phyloP scores from a whole-genome alignment of 495 filamentous ascomycete species.

The Cryomyces minteri region DNA sequence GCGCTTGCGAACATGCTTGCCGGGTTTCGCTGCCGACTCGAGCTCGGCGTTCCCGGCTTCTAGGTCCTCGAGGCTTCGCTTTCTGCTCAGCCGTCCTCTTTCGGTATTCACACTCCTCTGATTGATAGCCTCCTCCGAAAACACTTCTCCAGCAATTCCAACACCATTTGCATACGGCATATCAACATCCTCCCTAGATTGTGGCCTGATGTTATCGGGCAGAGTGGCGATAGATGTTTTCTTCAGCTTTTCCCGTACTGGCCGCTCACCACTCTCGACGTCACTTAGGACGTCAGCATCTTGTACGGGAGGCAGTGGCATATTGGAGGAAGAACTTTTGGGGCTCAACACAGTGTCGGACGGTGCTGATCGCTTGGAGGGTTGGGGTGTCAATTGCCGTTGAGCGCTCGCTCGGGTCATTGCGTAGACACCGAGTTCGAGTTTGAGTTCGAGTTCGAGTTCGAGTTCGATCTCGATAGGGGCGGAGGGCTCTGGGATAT shows the following conservation, averaged over 20 bases:
- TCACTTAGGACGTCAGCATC: not conserved
- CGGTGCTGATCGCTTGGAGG: no score
- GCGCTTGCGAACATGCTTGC: conserved; percentile 17
- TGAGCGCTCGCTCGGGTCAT: no score
- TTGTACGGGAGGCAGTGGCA: no score
- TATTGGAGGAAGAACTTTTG: no score
- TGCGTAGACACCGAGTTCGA: no score
- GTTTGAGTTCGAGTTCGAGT: no score
- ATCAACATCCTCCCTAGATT: conserved; percentile 1
- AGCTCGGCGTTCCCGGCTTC: conserved; percentile 13
- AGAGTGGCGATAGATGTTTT: conserved; percentile 36
- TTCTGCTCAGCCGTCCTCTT: conserved; percentile 26
- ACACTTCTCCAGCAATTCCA: not conserved
- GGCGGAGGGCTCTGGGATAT: no score
- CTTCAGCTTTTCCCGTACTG: conserved; percentile 41
- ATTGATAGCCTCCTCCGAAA: not conserved
- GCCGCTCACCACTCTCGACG: conserved; percentile 27
- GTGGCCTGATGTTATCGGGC: conserved; percentile 5
- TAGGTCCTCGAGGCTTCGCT: conserved; percentile 37
- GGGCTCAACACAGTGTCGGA: no score
- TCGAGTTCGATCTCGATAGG: no score
- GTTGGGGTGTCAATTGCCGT: no score
- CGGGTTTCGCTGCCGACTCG: conserved; percentile 3
- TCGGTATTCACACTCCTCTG: conserved; percentile 1
- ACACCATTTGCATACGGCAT: conserved; percentile 9